Evolutionary conservation across 1,284 basidiomycete species (phyloP).

Genomic region (Inonotus hispidus): DNA sequence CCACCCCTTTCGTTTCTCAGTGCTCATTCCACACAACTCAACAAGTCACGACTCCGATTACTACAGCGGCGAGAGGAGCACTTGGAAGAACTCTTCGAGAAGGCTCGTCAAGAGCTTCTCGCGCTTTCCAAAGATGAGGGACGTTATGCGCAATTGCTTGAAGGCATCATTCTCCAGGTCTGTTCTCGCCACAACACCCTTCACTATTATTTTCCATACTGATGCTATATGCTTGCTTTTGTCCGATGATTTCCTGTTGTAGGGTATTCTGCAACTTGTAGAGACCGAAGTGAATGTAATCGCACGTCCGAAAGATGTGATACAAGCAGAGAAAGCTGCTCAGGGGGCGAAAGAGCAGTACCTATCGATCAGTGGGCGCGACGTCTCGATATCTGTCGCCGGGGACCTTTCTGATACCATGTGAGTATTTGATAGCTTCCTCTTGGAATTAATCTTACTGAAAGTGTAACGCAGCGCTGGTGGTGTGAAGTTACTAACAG

Average conservation of each 20-base stretch:
- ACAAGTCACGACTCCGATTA: slow-evolving; percentile 90
- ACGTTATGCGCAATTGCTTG: slow-evolving; percentile 74
- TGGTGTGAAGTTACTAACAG: slow-evolving; percentile 73
- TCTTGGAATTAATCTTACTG: neutral
- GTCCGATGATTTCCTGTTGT: slow-evolving; percentile 30
- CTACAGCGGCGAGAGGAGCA: slow-evolving; percentile 92
- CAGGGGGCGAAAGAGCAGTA: slow-evolving; percentile 61
- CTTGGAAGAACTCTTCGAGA: slow-evolving; percentile 83
- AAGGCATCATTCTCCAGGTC: slow-evolving; percentile 80
- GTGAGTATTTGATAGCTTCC: slow-evolving; percentile 33
- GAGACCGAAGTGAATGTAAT: slow-evolving; percentile 62
- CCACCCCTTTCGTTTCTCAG: slow-evolving; percentile 37
- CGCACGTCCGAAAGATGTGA: slow-evolving; percentile 59
- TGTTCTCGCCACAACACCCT: slow-evolving; percentile 18
- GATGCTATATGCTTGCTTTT: slow-evolving; percentile 18
- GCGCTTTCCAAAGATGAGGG: slow-evolving; percentile 64
- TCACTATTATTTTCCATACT: slow-evolving; percentile 26
- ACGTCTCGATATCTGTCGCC: slow-evolving; percentile 59
- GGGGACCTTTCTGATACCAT: slow-evolving; percentile 66
- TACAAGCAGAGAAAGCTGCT: slow-evolving; percentile 52
- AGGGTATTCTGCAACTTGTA: slow-evolving; percentile 57
- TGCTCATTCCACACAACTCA: slow-evolving; percentile 92
- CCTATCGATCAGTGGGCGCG: slow-evolving; percentile 70
- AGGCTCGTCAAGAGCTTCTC: slow-evolving; percentile 61
- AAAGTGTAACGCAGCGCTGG: slow-evolving; percentile 53